phyloP scores from a whole-genome alignment of 441 rosid species.

The Populus hybrid region DNA sequence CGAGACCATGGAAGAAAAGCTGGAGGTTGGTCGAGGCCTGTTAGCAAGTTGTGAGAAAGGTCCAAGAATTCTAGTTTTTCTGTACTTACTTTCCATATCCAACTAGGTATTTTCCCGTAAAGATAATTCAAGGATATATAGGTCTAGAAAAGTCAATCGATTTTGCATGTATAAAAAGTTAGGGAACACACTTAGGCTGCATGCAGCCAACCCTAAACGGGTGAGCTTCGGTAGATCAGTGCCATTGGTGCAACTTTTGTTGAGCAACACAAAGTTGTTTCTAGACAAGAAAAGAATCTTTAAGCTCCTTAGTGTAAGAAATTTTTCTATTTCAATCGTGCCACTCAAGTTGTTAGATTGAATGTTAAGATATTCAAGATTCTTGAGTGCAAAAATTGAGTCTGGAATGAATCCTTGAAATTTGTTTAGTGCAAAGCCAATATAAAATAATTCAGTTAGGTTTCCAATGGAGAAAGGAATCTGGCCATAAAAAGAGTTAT shows the following conservation, averaged over 20 bases:
- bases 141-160: neutral
- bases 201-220: constrained; percentile 1
- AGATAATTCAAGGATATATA: constrained; percentile 6
- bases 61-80: neutral
- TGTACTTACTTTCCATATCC: constrained; percentile 4
- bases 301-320: too few relatives aligned
- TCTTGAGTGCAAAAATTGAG: neutral
- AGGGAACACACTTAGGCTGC: constrained; percentile 15
- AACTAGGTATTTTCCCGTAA: constrained; percentile 4
- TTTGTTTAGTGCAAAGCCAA: neutral
- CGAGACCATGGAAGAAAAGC: too few relatives aligned
- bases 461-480: constrained; percentile 10
- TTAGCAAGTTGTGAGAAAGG: constrained; percentile 21
- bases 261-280: too few relatives aligned
- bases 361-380: too few relatives aligned
- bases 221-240: neutral
- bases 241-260: too few relatives aligned
- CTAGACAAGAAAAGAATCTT: too few relatives aligned
- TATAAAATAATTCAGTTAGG: neutral
- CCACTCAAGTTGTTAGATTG: too few relatives aligned
- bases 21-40: neutral
- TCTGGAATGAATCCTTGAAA: neutral
- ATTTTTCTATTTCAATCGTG: too few relatives aligned
- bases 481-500: constrained; percentile 5
- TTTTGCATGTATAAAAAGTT: neutral